Percentiles rank a stretch among this genome's conserved stretches.
phyloP scores from a whole-genome alignment of 2,329 filamentous ascomycete genomes.

The Paecilomyces fulvus region DNA sequence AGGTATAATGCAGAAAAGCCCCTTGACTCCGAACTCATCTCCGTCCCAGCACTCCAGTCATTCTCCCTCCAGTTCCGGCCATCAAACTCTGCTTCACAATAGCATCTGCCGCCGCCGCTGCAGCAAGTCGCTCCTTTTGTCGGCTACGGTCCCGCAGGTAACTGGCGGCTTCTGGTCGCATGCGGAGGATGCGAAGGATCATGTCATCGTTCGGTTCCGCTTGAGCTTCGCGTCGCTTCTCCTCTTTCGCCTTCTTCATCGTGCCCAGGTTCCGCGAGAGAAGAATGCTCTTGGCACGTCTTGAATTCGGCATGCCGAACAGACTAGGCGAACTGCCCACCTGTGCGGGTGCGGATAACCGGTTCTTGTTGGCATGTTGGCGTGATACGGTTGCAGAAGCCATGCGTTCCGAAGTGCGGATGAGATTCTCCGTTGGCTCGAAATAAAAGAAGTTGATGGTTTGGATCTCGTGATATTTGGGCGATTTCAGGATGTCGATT shows the following conservation, averaged over 20 bases:
- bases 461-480: conserved; percentile 96
- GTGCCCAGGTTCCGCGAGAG: conserved; percentile 89
- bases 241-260: conserved; percentile 92
- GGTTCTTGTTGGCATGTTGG: conserved; percentile 60
- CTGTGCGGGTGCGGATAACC: conserved; percentile 60
- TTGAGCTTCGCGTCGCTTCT: conserved; percentile 90
- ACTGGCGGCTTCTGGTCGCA: conserved; percentile 79
- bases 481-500: conserved; percentile 83
- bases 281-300: conserved; percentile 67
- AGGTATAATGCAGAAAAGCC: no score
- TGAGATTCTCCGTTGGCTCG: conserved; percentile 79
- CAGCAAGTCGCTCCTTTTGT: conserved; percentile 88
- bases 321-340: conserved; percentile 42
- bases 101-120: conserved; percentile 80
- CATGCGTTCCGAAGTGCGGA: conserved; percentile 95
- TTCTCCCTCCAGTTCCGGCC: conserved; percentile 46
- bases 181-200: conserved; percentile 88
- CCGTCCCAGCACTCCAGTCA: conserved; percentile 37
- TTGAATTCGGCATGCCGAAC: conserved; percentile 40
- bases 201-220: conserved; percentile 97
- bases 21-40: conserved; percentile 10
- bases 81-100: conserved; percentile 89
- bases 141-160: conserved; percentile 87
- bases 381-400: conserved; percentile 74
- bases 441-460: conserved; percentile 99